These are phyloP conservation scores for Nakataea oryzae DNA, from an alignment of 2,329 filamentous ascomycete species.

Conservation along the genomic window DNA sequence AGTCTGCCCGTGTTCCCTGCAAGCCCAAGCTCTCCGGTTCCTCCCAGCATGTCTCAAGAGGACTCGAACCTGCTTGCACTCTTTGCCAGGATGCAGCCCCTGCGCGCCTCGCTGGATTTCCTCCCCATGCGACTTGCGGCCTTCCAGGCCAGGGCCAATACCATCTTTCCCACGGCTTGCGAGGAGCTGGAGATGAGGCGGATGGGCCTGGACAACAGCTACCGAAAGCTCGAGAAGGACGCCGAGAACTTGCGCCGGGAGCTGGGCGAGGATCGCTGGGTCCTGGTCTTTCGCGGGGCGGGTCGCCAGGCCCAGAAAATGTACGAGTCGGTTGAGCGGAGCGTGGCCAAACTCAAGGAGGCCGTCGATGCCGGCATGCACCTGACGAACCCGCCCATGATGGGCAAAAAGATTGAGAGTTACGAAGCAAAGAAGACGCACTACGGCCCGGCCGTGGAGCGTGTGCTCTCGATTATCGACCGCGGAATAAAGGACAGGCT, in stretches of 20 bases:
- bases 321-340: slow-evolving; percentile 89
- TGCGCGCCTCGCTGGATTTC: slow-evolving; percentile 89
- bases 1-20: slow-evolving; percentile 56
- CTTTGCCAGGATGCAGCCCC: slow-evolving; percentile 90
- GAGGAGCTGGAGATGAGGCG: slow-evolving; percentile 74
- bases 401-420: slow-evolving; percentile 78
- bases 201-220: slow-evolving; percentile 67
- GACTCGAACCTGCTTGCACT: slow-evolving; percentile 81
- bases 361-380: slow-evolving; percentile 66
- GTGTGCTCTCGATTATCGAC: slow-evolving; percentile 85
- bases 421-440: slow-evolving; percentile 94
- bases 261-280: slow-evolving; percentile 90
- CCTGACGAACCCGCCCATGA: slow-evolving; percentile 55
- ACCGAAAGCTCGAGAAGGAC: slow-evolving; percentile 80
- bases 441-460: slow-evolving; percentile 86
- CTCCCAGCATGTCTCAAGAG: slow-evolving; percentile 55
- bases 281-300: slow-evolving; percentile 88
- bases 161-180: slow-evolving; percentile 80
- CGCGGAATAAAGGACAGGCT: slow-evolving; percentile 92
- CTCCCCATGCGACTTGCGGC: slow-evolving; percentile 86
- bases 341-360: slow-evolving; percentile 71
- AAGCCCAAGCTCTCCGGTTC: slow-evolving; percentile 48
- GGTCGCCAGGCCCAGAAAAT: slow-evolving; percentile 90
- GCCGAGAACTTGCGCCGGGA: slow-evolving; percentile 84
- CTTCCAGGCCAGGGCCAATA: slow-evolving; percentile 69